phyloP scores from a whole-genome alignment of 768 basidiomycete genomes.

The Boletus patriciae region DNA sequence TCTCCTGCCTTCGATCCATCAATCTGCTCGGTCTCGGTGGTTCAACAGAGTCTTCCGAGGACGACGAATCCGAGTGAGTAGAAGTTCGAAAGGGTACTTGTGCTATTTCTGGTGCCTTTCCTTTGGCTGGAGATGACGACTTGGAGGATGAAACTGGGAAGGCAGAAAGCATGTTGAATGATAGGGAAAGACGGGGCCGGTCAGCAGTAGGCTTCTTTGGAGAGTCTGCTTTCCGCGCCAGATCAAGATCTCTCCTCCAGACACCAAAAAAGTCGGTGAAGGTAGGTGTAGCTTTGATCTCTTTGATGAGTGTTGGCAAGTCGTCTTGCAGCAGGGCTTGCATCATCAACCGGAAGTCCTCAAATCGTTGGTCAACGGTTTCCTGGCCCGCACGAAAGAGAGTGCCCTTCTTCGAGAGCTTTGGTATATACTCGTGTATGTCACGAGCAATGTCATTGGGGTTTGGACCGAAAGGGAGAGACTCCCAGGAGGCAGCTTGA shows the following conservation, averaged over 20 bases:
- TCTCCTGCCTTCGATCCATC: constrained; percentile 3
- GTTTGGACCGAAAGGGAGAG: constrained; percentile 80
- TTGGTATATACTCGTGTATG: constrained; percentile 65
- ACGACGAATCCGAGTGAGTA: constrained; percentile 26
- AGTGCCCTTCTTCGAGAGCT: constrained; percentile 67
- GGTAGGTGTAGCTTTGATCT: constrained; percentile 55
- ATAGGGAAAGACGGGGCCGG: constrained; percentile 44
- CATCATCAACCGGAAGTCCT: constrained; percentile 60
- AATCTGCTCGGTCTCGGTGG: constrained; percentile 6
- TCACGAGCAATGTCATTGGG: constrained; percentile 70
- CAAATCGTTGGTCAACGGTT: constrained; percentile 60
- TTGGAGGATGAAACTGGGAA: constrained; percentile 44
- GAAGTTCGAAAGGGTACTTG: not conserved
- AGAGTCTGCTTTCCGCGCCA: constrained; percentile 42
- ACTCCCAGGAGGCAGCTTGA: constrained; percentile 80
- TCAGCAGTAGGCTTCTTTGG: constrained; percentile 19
- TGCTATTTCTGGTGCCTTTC: constrained; percentile 10
- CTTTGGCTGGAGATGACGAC: constrained; percentile 9
- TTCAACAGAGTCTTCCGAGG: constrained; percentile 22
- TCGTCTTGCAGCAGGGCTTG: constrained; percentile 57
- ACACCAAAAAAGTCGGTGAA: constrained; percentile 78
- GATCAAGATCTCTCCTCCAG: constrained; percentile 73
- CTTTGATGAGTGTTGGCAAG: constrained; percentile 64
- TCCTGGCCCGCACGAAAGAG: constrained; percentile 71
- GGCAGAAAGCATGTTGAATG: constrained; percentile 55